Conservation (phyloP, 2,329 filamentous ascomycete species). For the Stagonosporopsis vannaccii region DNA sequence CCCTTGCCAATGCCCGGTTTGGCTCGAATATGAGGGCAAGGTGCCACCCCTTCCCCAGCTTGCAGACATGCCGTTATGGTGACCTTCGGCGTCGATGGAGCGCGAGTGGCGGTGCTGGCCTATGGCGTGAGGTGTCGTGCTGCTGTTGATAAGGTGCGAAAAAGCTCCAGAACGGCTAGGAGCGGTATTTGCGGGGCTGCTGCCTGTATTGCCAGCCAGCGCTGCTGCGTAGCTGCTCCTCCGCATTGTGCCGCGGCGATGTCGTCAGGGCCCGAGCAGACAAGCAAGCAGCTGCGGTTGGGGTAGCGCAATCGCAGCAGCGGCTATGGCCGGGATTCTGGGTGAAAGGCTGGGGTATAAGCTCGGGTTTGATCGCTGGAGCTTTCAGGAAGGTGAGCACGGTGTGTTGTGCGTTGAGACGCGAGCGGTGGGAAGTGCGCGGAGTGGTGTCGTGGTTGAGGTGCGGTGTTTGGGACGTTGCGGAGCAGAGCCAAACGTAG, state of each 20-base stretch:
- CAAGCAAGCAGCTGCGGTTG: neutral
- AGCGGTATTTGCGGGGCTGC: constrained; percentile 41
- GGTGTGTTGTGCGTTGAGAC: constrained; percentile 17
- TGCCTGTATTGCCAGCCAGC: constrained; percentile 58
- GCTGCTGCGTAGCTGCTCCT: constrained; percentile 63
- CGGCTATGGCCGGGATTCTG: neutral
- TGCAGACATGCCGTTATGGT: constrained; percentile 52
- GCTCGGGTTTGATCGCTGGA: neutral
- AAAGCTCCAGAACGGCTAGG: constrained; percentile 55
- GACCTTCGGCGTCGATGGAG: constrained; percentile 59
- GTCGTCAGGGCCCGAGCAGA: constrained; percentile 6
- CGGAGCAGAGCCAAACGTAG: constrained; percentile 25
- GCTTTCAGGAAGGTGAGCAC: constrained; percentile 5
- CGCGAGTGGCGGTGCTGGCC: constrained; percentile 45
- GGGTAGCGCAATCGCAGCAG: neutral
- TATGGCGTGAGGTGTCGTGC: constrained; percentile 35
- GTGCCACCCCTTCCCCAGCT: constrained; percentile 54
- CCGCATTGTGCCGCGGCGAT: constrained; percentile 22
- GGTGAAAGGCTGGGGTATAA: neutral
- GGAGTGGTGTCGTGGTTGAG: constrained; percentile 12
- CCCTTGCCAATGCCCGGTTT: constrained; percentile 51
- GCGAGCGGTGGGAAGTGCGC: constrained; percentile 24
- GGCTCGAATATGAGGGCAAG: constrained; percentile 57
- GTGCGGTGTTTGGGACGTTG: constrained; percentile 19
- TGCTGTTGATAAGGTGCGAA: constrained; percentile 64